phyloP scores from a whole-genome alignment of 345 rosid genomes.

The Acer yangbiense region DNA sequence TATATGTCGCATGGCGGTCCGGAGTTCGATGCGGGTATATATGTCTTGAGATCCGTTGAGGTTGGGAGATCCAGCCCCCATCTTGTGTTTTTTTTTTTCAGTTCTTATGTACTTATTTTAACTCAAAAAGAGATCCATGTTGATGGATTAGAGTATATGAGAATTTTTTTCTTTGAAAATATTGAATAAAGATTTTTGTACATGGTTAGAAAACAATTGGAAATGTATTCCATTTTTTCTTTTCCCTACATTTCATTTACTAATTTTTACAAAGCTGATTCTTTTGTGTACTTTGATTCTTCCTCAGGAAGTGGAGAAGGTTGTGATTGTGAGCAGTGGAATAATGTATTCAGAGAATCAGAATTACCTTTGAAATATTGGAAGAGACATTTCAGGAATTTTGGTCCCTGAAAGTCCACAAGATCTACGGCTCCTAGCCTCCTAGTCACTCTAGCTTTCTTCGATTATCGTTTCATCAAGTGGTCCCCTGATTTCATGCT shows the following conservation, averaged over 20 bases:
- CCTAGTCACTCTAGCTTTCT: slow-evolving; percentile 41
- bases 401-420: slow-evolving; percentile 51
- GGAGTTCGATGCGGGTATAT: slow-evolving; percentile 67
- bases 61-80: neutral
- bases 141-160: neutral
- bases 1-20: slow-evolving; percentile 69
- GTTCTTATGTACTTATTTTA: neutral
- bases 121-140: neutral
- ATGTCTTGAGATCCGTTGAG: slow-evolving; percentile 35
- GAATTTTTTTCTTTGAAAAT: neutral
- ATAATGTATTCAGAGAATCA: slow-evolving; percentile 46
- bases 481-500: slow-evolving; percentile 66
- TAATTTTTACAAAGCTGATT: too few species aligned
- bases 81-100: neutral
- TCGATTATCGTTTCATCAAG: slow-evolving; percentile 31
- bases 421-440: slow-evolving; percentile 51
- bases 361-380: slow-evolving; percentile 44
- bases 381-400: slow-evolving; percentile 46
- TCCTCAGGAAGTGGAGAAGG: slow-evolving; percentile 52
- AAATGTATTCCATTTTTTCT: too few species aligned
- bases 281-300: slow-evolving; percentile 18
- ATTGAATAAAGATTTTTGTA: neutral
- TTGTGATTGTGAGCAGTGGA: slow-evolving; percentile 72
- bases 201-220: neutral
- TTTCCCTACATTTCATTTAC: too few species aligned